Evolutionary conservation across 148 eudicot species (phyloP).

Genomic region (Pouteria glomerata): DNA sequence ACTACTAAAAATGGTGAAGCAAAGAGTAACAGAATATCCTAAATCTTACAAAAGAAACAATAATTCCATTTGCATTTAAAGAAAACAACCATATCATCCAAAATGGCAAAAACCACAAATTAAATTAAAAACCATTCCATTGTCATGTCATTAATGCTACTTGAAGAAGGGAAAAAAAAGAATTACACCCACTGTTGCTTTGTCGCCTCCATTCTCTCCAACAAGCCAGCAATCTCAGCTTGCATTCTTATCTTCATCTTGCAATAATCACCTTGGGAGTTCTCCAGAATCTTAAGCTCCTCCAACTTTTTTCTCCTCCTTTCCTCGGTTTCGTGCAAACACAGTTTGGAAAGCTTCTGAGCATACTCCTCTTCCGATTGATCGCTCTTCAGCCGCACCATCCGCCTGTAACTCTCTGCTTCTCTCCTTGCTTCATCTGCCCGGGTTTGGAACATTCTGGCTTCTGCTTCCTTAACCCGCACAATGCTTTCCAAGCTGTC

Average conservation of each 20-base stretch:
- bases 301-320: constrained; percentile 57
- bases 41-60: constrained; percentile 1
- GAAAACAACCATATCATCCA: constrained; percentile 1
- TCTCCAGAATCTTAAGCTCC: constrained; percentile 63
- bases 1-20: background rate
- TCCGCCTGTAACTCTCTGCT: constrained; percentile 44
- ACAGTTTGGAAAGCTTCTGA: constrained; percentile 56
- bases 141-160: background rate
- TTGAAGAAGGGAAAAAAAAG: background rate
- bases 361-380: constrained; percentile 67
- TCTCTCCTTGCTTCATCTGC: constrained; percentile 86
- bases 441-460: constrained; percentile 69
- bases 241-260: constrained; percentile 84
- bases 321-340: constrained; percentile 67
- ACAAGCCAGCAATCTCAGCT: constrained; percentile 68
- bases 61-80: background rate
- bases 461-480: constrained; percentile 66
- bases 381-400: constrained; percentile 40
- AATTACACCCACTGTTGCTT: constrained; percentile 60
- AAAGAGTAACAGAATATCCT: background rate
- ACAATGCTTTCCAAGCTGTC: constrained; percentile 70
- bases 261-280: constrained; percentile 63
- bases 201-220: constrained; percentile 85
- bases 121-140: background rate
- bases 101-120: background rate